A percentile compares a stretch with the other conserved stretches of the same genome.
Evolutionary conservation across 768 basidiomycete species (phyloP).

Genomic region (Sporobolomyces roseus): DNA sequence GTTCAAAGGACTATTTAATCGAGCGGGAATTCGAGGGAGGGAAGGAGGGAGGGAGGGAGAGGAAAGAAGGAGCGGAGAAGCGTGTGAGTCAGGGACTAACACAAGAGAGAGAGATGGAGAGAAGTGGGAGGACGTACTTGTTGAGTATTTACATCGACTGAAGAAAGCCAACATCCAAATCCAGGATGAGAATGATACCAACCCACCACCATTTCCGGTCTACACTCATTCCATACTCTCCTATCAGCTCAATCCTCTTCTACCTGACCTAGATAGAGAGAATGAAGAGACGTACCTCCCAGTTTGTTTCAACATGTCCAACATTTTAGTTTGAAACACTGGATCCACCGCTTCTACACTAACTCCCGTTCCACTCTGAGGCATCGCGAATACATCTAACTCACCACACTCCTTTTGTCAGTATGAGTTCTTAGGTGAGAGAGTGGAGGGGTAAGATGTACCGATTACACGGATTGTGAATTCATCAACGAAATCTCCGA

Average conservation of each 20-base stretch:
- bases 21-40: not conserved
- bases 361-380: slow-evolving; percentile 93
- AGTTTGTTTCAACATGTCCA: slow-evolving; percentile 99
- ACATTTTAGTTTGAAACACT: slow-evolving; percentile 96
- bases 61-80: no score
- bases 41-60: no score
- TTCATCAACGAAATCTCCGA: slow-evolving; percentile 97
- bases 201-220: slow-evolving; percentile 96
- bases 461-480: slow-evolving; percentile 56
- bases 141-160: slow-evolving; percentile 98
- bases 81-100: no score
- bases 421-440: no score
- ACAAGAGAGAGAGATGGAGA: no score
- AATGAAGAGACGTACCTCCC: slow-evolving; percentile 65
- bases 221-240: no score
- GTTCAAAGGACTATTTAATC: slow-evolving; percentile 81
- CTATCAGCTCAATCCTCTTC: no score
- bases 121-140: slow-evolving; percentile 58
- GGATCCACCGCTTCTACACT: slow-evolving; percentile 93
- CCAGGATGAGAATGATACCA: slow-evolving; percentile 99
- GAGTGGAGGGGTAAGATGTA: not conserved
- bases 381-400: slow-evolving; percentile 94
- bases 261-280: slow-evolving; percentile 29
- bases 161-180: slow-evolving; percentile 98
- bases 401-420: no score